Evolutionary conservation across 2,329 filamentous ascomycete species (phyloP).

Genomic region (Chaetomium strumarium): DNA sequence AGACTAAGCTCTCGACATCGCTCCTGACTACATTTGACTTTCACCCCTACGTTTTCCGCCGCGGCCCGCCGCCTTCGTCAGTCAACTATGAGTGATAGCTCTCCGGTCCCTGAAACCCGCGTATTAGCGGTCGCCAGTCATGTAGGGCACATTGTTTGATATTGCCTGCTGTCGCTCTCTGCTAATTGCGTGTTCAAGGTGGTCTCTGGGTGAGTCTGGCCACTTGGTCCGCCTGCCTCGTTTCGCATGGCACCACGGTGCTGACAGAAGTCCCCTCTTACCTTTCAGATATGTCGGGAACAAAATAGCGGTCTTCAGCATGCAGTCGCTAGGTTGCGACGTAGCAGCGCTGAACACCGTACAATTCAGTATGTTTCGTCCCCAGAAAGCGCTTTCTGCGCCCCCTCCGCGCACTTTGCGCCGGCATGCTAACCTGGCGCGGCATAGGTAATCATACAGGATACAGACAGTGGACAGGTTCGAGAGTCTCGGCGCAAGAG

Average conservation of each 20-base stretch:
- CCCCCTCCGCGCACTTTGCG: not conserved
- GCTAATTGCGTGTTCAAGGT: slow-evolving; percentile 45
- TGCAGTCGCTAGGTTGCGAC: slow-evolving; percentile 90
- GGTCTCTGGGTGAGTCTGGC: slow-evolving; percentile 60
- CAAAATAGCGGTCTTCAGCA: slow-evolving; percentile 90
- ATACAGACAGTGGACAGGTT: slow-evolving; percentile 83
- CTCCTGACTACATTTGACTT: slow-evolving; percentile 2
- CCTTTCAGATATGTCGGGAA: slow-evolving; percentile 77
- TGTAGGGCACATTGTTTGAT: slow-evolving; percentile 53
- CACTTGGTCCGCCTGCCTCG: not conserved
- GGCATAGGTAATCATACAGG: slow-evolving; percentile 84
- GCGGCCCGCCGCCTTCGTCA: not conserved
- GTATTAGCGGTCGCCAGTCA: slow-evolving; percentile 91
- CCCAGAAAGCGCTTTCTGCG: not conserved
- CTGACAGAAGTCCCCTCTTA: not conserved
- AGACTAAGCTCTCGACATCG: not conserved
- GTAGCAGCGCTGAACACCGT: slow-evolving; percentile 94
- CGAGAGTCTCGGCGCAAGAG: slow-evolving; percentile 72
- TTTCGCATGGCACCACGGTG: not conserved
- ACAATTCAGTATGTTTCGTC: slow-evolving; percentile 74
- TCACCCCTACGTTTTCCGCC: not conserved
- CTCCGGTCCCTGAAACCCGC: slow-evolving; percentile 50
- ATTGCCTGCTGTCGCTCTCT: slow-evolving; percentile 1
- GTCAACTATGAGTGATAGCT: slow-evolving; percentile 33
- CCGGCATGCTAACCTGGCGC: slow-evolving; percentile 1